Conservation (phyloP, 179 eudicot genomes). For the Heliamphora ciliata region DNA sequence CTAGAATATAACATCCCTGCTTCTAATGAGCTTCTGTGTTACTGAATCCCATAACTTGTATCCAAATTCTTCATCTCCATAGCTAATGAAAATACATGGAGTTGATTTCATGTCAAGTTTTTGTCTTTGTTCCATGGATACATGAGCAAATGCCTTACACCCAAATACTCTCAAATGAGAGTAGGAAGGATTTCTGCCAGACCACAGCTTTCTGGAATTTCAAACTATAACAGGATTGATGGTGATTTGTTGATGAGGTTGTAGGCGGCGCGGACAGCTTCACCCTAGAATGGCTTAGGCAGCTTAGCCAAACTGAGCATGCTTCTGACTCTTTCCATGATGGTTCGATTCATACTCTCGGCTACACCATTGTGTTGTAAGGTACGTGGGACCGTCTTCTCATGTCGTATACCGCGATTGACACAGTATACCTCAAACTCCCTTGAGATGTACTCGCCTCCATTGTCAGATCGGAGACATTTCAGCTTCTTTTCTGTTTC, state of each 20-base stretch:
- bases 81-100: not conserved
- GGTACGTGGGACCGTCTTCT: no score
- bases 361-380: no score
- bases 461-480: no score
- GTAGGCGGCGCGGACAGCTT: not conserved
- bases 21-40: not conserved
- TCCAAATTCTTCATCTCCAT: not conserved
- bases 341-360: no score
- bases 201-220: not conserved
- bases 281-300: constrained; percentile 8
- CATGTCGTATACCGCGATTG: no score
- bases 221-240: not conserved
- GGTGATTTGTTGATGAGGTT: not conserved
- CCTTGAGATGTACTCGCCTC: no score
- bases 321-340: not conserved
- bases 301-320: not conserved
- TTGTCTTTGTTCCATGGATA: not conserved
- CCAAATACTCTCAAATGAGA: constrained; percentile 16
- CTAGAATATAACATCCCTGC: not conserved
- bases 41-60: not conserved
- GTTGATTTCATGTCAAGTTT: not conserved
- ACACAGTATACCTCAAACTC: no score
- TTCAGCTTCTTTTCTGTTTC: no score
- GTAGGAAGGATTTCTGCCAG: no score
- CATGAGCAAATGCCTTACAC: constrained; percentile 2